phyloP scores from a whole-genome alignment of 352 stramenopile species.

The Globisporangium alternatum region DNA sequence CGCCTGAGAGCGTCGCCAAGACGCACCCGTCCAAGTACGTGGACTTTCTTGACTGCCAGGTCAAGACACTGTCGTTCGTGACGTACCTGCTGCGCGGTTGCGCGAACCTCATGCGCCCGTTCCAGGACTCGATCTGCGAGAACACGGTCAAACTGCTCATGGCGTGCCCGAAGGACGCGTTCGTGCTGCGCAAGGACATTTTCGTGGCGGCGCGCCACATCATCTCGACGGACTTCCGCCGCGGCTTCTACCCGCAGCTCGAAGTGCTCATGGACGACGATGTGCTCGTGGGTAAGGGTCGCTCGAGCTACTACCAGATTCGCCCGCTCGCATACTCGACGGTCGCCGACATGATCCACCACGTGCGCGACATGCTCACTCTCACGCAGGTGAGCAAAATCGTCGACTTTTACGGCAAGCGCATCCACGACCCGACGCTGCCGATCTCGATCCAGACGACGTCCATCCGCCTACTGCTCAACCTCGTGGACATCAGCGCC shows the following conservation, averaged over 20 bases:
- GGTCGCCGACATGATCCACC: constrained; percentile 97
- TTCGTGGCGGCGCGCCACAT: constrained; percentile 96
- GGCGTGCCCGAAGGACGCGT: constrained; percentile 93
- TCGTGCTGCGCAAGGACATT: constrained; percentile 95
- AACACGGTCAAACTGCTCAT: constrained; percentile 95
- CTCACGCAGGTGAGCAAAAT: constrained; percentile 94
- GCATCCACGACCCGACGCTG: constrained; percentile 91
- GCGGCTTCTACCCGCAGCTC: constrained; percentile 94
- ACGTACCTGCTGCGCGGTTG: constrained; percentile 95
- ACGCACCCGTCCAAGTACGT: constrained; percentile 71
- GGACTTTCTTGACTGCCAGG: constrained; percentile 94
- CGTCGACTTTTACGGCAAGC: constrained; percentile 91
- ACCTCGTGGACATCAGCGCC: constrained; percentile 96
- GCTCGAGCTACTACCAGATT: constrained; percentile 87
- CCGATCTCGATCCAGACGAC: constrained; percentile 96
- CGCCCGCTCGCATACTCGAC: constrained; percentile 95
- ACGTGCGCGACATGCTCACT: constrained; percentile 94
- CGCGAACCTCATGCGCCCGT: constrained; percentile 91
- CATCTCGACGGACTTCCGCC: constrained; percentile 97
- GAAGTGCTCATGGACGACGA: constrained; percentile 96
- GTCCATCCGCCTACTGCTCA: constrained; percentile 94
- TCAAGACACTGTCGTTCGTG: constrained; percentile 98
- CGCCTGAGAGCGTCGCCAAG: constrained; percentile 55
- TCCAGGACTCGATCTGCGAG: constrained; percentile 92
- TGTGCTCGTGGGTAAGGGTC: constrained; percentile 89